Base-by-base conservation (phyloP, 2,329 filamentous ascomycete genomes). In the Fusarium sp. region DNA sequence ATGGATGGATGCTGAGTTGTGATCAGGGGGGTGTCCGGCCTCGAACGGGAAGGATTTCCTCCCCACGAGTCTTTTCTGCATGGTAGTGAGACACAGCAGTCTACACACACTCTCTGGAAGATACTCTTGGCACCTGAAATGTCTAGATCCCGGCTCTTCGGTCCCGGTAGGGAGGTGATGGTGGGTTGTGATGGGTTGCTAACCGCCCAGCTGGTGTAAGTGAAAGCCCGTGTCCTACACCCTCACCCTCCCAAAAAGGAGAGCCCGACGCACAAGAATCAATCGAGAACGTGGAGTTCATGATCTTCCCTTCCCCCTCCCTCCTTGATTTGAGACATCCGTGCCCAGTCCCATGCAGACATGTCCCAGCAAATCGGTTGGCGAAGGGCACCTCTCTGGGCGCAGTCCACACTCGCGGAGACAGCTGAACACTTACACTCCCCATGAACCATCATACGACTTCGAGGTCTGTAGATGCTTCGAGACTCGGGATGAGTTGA, bases 131-230 rank as follows among this genome's bases (percentile, higher is more conserved):
- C 20, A 25, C 20, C 6, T 46, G 44, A 49, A 3, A 27, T 49
- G 44, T 27, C 44, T 27, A 49, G 44, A 49, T 49, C 44, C 44
- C 14, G 20, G 42, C 20, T 46, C 14, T 46, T 18, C 40, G 40
- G 40, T 44, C 40, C 40, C 40, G 18, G 13, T 44, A 44, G 18
- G 16, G 5, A 40, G 40, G 7, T 42, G n/a, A 3, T 42, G 53
- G 53, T 56, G 53, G 20, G 34, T 25, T 38, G 53, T 46, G 38
- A 31, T 27, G 36, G 6, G 53, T 56, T 56, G 53, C 38, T 49
- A 49, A 49, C 23, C 44, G 44, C 44, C 44, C 44, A 49, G 44
- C 23, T 49, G 23, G 44, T 49, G 44, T 46, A 56, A 56, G 53
- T 40, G 51, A 38, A 18, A 18, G 23, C 11, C 25, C 23, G 25